Conservation (phyloP, 306 rosid species). For the Leucaena leucocephala region DNA sequence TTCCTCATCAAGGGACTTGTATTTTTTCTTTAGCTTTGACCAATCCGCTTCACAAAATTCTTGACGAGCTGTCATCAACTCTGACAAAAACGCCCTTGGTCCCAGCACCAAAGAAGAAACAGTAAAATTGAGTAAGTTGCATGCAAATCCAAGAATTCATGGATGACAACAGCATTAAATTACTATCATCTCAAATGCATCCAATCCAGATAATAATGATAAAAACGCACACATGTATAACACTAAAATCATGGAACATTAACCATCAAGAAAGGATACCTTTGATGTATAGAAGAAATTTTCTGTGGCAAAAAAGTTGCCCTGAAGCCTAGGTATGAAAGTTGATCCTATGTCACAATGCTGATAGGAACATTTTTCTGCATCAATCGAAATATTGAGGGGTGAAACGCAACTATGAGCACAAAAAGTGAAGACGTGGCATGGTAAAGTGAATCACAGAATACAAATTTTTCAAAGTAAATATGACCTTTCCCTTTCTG, state of each 20-base stretch:
- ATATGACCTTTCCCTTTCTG: conserved; percentile 85
- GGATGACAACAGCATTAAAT: not conserved
- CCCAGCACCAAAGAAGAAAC: conserved; percentile 45
- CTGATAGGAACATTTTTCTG: conserved; percentile 71
- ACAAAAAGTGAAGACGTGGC: conserved; percentile 29
- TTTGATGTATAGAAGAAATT: conserved; percentile 92
- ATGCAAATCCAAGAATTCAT: conserved; percentile 9
- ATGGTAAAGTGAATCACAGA: conserved; percentile 17
- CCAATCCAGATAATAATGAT: conserved; percentile 23
- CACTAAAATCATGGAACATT: conserved; percentile 14
- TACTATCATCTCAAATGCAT: conserved; percentile 26
- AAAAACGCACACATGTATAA: conserved; percentile 22
- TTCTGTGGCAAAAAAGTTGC: conserved; percentile 94
- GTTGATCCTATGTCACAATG: conserved; percentile 82
- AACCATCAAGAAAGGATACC: conserved; percentile 52
- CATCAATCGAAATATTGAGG: conserved; percentile 17
- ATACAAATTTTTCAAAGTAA: conserved; percentile 14
- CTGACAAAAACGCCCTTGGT: conserved; percentile 67
- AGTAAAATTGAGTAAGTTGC: conserved; percentile 25
- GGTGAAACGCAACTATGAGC: not conserved
- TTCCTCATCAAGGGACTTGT: conserved; percentile 61
- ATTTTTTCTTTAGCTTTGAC: conserved; percentile 61
- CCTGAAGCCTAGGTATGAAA: conserved; percentile 80
- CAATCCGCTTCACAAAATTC: conserved; percentile 85
- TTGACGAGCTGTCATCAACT: conserved; percentile 80